Conservation (phyloP, 2,329 filamentous ascomycete genomes). For the Akanthomyces dipterigenus region DNA sequence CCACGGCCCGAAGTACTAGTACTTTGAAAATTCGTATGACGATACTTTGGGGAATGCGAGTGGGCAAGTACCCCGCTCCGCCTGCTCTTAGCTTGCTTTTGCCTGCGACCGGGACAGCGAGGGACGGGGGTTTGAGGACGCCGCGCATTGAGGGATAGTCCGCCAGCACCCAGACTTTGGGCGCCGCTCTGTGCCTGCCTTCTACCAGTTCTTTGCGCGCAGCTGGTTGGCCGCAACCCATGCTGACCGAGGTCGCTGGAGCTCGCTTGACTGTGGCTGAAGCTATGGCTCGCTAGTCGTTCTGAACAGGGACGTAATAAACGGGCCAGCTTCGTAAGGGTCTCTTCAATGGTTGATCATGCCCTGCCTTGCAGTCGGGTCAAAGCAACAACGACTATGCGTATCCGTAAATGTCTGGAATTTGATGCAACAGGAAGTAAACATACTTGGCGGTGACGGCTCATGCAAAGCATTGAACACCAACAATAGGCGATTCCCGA, state of each 20-base stretch:
- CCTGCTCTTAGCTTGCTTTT: conserved; percentile 11
- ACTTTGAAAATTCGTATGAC: conserved; percentile 28
- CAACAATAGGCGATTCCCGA: not conserved
- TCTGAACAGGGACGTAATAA: no score
- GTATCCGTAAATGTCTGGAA: not conserved
- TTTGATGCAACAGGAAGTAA: not conserved
- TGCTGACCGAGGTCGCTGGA: not conserved
- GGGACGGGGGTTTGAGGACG: not conserved
- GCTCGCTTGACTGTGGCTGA: conserved; percentile 4
- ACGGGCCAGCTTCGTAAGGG: not conserved
- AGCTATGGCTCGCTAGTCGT: not conserved
- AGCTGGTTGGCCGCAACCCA: not conserved
- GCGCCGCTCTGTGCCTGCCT: not conserved
- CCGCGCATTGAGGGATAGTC: conserved; percentile 5
- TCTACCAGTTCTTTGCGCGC: not conserved
- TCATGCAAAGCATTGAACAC: not conserved
- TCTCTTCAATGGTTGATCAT: not conserved
- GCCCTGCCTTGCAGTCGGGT: not conserved
- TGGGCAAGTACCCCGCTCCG: conserved; percentile 26
- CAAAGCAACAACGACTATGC: not conserved
- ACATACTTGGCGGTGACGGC: not conserved
- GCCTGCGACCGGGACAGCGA: not conserved
- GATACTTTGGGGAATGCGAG: conserved; percentile 30
- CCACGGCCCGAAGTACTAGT: conserved; percentile 23
- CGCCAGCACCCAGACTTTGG: conserved; percentile 4